A percentile compares a stretch with the other conserved stretches of the same genome.
Conservation (phyloP, 352 stramenopile species). For the Phytophthora idaei region DNA sequence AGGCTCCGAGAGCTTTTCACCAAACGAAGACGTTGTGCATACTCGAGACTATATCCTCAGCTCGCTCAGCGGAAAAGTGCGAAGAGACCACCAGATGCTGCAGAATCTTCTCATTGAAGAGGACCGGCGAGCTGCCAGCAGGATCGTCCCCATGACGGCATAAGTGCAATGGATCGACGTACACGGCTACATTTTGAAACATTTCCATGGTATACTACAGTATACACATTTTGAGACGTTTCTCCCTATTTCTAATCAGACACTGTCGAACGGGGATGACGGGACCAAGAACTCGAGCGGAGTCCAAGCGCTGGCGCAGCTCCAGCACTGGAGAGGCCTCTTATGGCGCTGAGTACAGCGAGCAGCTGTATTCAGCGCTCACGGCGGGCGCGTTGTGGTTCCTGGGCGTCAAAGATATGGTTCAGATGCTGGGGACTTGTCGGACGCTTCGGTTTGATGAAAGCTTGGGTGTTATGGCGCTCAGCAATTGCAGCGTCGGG, state of each 20-base stretch:
- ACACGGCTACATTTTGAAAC: constrained; percentile 21
- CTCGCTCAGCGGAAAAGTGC: constrained; percentile 36
- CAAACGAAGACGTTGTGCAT: constrained; percentile 21
- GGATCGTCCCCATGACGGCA: constrained; percentile 21
- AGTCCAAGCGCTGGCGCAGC: constrained; percentile 31
- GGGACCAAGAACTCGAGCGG: constrained; percentile 20
- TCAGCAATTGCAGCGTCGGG: constrained; percentile 34
- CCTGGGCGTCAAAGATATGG: constrained; percentile 30
- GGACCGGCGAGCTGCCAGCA: constrained; percentile 27
- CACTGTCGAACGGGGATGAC: neutral
- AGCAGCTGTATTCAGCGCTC: constrained; percentile 34
- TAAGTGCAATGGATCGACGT: constrained; percentile 8
- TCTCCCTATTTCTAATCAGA: neutral
- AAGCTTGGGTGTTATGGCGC: constrained; percentile 23
- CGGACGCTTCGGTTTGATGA: constrained; percentile 35
- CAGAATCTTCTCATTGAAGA: constrained; percentile 41
- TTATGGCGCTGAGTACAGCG: constrained; percentile 13
- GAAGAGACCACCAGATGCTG: constrained; percentile 36
- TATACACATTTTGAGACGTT: constrained; percentile 6
- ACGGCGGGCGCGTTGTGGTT: constrained; percentile 35
- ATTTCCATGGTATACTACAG: neutral
- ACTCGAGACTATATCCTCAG: constrained; percentile 38
- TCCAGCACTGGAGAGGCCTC: constrained; percentile 2
- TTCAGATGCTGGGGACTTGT: constrained; percentile 37
- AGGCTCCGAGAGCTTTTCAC: constrained; percentile 19